A percentile compares a stretch with the other conserved stretches of the same genome.
phyloP scores from a whole-genome alignment of 495 filamentous ascomycete species.

The Lasiosphaeria hispida region DNA sequence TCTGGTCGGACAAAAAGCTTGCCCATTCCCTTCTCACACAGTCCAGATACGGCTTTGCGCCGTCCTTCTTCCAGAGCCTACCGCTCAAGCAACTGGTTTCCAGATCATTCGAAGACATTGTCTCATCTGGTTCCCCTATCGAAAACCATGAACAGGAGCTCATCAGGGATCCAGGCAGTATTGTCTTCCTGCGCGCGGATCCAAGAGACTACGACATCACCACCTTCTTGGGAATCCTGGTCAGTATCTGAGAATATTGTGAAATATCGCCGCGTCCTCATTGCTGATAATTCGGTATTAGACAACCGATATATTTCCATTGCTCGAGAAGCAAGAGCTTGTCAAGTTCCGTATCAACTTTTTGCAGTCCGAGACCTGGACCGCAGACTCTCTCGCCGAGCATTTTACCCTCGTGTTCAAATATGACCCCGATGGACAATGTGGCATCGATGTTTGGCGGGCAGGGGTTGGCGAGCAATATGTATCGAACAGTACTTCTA shows the following conservation, averaged over 20 bases:
- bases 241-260: not conserved
- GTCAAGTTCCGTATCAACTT: constrained; percentile 24
- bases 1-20: not conserved
- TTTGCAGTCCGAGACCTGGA: constrained; percentile 6
- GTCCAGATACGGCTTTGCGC: constrained; percentile 20
- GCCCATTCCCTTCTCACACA: not conserved
- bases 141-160: constrained; percentile 9
- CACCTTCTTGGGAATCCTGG: constrained; percentile 22
- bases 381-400: constrained; percentile 16
- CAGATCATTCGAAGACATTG: constrained; percentile 18
- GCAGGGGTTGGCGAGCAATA: constrained; percentile 12
- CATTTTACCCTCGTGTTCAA: constrained; percentile 22
- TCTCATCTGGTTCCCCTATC: constrained; percentile 10
- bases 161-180: constrained; percentile 13
- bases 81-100: constrained; percentile 7
- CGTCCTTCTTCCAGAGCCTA: constrained; percentile 22
- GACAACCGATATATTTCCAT: constrained; percentile 23
- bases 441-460: constrained; percentile 25
- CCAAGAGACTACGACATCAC: constrained; percentile 8
- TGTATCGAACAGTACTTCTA: constrained; percentile 4
- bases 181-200: constrained; percentile 18
- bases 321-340: constrained; percentile 22
- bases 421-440: constrained; percentile 15
- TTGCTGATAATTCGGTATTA: not conserved
- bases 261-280: not conserved